Evolutionary conservation across 2,329 filamentous ascomycete species (phyloP).

Genomic region (Scedosporium apiospermum): DNA sequence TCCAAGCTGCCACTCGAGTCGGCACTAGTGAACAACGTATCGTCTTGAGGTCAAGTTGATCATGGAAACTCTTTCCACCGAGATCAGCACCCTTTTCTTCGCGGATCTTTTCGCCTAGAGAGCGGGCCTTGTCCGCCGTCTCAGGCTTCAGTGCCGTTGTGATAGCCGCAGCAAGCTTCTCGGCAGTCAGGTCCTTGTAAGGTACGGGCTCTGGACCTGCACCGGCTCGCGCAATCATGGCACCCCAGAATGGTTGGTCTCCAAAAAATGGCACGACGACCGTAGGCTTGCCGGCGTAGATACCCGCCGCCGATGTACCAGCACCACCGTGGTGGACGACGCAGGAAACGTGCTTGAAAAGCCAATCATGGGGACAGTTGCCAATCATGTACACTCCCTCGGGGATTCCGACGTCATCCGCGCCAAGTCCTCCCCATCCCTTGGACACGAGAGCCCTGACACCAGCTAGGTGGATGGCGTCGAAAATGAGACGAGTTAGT

Average conservation of each 20-base stretch:
- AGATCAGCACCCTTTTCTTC: conserved; percentile 55
- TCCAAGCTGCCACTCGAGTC: conserved; percentile 63
- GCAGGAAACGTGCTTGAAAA: conserved; percentile 70
- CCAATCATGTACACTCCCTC: conserved; percentile 75
- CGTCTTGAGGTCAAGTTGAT: conserved; percentile 56
- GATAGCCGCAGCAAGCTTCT: conserved; percentile 58
- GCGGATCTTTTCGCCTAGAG: conserved; percentile 55
- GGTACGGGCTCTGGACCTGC: conserved; percentile 64
- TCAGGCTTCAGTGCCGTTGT: conserved; percentile 48
- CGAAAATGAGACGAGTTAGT: conserved; percentile 63
- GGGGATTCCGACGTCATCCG: conserved; percentile 58
- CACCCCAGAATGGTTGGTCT: conserved; percentile 76
- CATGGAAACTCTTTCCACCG: conserved; percentile 61
- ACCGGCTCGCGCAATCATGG: conserved; percentile 63
- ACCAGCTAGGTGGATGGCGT: conserved; percentile 56
- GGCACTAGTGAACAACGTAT: conserved; percentile 63
- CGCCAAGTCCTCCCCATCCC: conserved; percentile 79
- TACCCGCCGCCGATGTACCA: conserved; percentile 80
- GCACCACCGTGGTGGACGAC: conserved; percentile 86
- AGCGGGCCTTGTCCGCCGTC: conserved; percentile 44
- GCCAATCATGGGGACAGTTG: conserved; percentile 81
- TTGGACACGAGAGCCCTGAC: conserved; percentile 76
- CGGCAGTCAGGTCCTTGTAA: conserved; percentile 55
- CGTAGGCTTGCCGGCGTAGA: conserved; percentile 69
- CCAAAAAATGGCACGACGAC: conserved; percentile 82